Percentiles rank a stretch among this genome's conserved stretches.
phyloP scores from a whole-genome alignment of 805 yeast species.

The Clavispora vitiphila region DNA sequence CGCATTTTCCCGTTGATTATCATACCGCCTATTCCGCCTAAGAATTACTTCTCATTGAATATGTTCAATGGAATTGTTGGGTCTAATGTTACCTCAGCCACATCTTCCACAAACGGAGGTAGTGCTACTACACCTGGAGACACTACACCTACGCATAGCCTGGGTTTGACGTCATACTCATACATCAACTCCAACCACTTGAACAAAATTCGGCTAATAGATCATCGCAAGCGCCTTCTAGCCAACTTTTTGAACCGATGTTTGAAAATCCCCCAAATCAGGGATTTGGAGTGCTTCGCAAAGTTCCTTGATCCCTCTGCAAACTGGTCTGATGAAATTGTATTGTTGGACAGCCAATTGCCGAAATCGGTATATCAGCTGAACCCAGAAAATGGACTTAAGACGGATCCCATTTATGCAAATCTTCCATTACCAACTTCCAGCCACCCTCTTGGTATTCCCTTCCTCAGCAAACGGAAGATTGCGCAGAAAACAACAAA shows the following conservation, averaged over 20 bases:
- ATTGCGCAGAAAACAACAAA: conserved; percentile 5
- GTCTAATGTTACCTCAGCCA: conserved; percentile 2
- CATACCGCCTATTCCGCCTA: conserved; percentile 87
- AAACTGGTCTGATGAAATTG: conserved; percentile 69
- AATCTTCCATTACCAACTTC: conserved; percentile 30
- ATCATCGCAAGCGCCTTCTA: conserved; percentile 38
- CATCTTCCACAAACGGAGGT: background rate
- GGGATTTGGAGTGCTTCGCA: conserved; percentile 57
- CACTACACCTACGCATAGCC: conserved; percentile 5
- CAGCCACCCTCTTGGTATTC: conserved; percentile 20
- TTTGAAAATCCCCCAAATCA: conserved; percentile 48
- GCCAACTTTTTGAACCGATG: conserved; percentile 78
- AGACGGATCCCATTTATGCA: conserved; percentile 26
- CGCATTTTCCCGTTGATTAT: conserved; percentile 75
- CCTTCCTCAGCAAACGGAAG: conserved; percentile 21
- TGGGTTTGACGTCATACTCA: conserved; percentile 14
- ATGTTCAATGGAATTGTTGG: conserved; percentile 31
- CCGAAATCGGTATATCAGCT: conserved; percentile 37
- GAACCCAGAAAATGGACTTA: conserved; percentile 44
- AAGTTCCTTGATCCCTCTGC: conserved; percentile 83
- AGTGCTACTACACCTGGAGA: conserved; percentile 2
- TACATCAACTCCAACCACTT: conserved; percentile 40
- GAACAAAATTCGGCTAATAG: conserved; percentile 33
- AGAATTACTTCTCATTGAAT: conserved; percentile 34
- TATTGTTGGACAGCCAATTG: conserved; percentile 31